Evolutionary conservation across 805 yeast genomes (phyloP).

Genomic region (Candida parachauliodes): DNA sequence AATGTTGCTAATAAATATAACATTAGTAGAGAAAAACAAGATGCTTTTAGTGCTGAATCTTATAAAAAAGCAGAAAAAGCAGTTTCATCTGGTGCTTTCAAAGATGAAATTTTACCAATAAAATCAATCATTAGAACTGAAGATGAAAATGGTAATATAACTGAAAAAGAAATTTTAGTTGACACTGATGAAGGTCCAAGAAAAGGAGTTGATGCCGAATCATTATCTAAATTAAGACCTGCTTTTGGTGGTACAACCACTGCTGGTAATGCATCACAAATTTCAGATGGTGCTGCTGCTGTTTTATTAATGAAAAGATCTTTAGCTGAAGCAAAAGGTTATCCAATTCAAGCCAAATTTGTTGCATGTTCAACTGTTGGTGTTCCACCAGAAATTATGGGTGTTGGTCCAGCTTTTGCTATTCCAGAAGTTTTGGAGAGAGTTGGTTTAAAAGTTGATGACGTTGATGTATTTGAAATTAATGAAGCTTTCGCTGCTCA

Average conservation of each 20-base stretch:
- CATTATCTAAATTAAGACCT: conserved; percentile 73
- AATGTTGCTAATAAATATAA: conserved; percentile 71
- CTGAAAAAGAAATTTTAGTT: conserved; percentile 40
- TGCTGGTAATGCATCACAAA: conserved; percentile 96
- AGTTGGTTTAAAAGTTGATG: conserved; percentile 55
- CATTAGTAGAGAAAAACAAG: conserved; percentile 71
- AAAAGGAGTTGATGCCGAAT: conserved; percentile 73
- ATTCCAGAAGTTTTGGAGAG: conserved; percentile 78
- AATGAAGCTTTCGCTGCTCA: conserved; percentile 98
- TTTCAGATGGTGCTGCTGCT: conserved; percentile 94
- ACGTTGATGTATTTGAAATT: conserved; percentile 76
- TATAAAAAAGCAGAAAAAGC: conserved; percentile 83
- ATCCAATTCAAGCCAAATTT: conserved; percentile 75
- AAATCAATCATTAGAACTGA: conserved; percentile 51
- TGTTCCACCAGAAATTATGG: conserved; percentile 97
- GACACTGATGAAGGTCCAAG: conserved; percentile 89
- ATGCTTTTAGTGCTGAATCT: conserved; percentile 83
- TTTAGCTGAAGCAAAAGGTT: conserved; percentile 68
- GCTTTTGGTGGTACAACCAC: conserved; percentile 91
- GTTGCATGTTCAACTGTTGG: conserved; percentile 80
- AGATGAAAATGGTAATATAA: conserved; percentile 37
- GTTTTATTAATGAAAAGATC: conserved; percentile 82
- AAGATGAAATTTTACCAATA: conserved; percentile 85
- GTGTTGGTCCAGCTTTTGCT: conserved; percentile 95
- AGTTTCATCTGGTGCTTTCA: conserved; percentile 65